These are phyloP conservation scores for Prunus dulcis DNA, from an alignment of 306 rosid species.

Conservation along the genomic window DNA sequence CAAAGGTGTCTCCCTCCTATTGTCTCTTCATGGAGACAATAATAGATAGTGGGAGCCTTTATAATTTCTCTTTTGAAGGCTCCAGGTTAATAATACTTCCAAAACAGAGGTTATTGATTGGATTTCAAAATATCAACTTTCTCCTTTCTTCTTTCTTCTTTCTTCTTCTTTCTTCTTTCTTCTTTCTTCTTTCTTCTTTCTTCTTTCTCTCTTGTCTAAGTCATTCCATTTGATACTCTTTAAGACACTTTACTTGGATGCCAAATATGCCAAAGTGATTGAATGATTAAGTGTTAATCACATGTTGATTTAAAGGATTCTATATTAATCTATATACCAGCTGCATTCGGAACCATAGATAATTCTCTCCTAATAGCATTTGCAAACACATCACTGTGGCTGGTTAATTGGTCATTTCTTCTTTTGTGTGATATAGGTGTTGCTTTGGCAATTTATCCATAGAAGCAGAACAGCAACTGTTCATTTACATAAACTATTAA, in stretches of 20 bases:
- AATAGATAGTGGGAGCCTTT: constrained; percentile 32
- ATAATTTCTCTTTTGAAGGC: constrained; percentile 58
- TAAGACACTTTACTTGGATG: constrained; percentile 16
- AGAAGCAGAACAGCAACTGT: neutral
- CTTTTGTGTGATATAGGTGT: too few species aligned
- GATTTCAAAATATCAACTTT: constrained; percentile 20
- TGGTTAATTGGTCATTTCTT: too few species aligned
- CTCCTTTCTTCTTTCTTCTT: neutral
- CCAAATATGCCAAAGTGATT: constrained; percentile 13
- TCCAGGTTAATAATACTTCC: constrained; percentile 78
- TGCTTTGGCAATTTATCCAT: neutral
- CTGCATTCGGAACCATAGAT: neutral
- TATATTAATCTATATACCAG: neutral
- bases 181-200: constrained; percentile 6
- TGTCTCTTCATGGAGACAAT: constrained; percentile 35
- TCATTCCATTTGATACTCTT: constrained; percentile 22
- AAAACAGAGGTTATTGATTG: constrained; percentile 33
- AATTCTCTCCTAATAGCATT: neutral
- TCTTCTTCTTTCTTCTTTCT: neutral
- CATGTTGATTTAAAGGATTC: neutral
- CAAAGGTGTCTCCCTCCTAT: constrained; percentile 23
- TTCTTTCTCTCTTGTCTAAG: neutral
- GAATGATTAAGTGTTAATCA: neutral
- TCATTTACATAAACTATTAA: neutral
- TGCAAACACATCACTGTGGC: neutral